Conservation (phyloP, 495 filamentous ascomycete genomes). For the Talaromyces borbonicus region DNA sequence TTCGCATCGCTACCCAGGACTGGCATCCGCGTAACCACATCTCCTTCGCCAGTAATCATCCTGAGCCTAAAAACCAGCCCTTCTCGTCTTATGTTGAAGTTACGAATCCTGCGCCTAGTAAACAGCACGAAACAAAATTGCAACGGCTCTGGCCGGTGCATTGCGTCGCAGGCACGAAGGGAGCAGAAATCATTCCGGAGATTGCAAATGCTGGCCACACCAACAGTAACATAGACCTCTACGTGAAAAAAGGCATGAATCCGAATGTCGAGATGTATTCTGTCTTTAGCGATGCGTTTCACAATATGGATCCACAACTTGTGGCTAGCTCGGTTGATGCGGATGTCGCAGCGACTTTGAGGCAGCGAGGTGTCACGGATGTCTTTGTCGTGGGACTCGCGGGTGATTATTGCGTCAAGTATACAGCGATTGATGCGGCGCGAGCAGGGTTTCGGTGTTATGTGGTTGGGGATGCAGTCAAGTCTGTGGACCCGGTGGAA, state of each 20-base stretch:
- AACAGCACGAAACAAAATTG: conserved; percentile 50
- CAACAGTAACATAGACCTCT: conserved; percentile 42
- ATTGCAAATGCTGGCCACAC: conserved; percentile 47
- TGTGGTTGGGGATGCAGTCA: conserved; percentile 70
- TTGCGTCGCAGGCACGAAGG: conserved; percentile 66
- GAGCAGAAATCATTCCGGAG: conserved; percentile 67
- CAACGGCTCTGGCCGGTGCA: conserved; percentile 83
- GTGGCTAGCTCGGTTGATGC: conserved; percentile 39
- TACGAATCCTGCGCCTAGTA: conserved; percentile 50
- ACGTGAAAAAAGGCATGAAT: conserved; percentile 71
- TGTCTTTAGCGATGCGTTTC: conserved; percentile 71
- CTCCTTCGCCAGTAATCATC: conserved; percentile 81
- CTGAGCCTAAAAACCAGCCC: conserved; percentile 50
- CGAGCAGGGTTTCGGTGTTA: conserved; percentile 67
- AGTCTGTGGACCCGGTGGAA: conserved; percentile 48
- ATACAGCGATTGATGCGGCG: conserved; percentile 66
- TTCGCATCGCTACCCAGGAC: conserved; percentile 79
- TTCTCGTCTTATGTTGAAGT: conserved; percentile 56
- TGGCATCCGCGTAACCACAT: conserved; percentile 79
- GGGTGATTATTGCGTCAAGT: conserved; percentile 80
- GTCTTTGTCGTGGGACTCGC: conserved; percentile 81
- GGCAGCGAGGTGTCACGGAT: conserved; percentile 51
- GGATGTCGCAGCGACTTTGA: conserved; percentile 49
- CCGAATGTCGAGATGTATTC: conserved; percentile 81
- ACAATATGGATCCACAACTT: conserved; percentile 34